phyloP scores from a whole-genome alignment of 441 rosid genomes.

The Breynia disticha region DNA sequence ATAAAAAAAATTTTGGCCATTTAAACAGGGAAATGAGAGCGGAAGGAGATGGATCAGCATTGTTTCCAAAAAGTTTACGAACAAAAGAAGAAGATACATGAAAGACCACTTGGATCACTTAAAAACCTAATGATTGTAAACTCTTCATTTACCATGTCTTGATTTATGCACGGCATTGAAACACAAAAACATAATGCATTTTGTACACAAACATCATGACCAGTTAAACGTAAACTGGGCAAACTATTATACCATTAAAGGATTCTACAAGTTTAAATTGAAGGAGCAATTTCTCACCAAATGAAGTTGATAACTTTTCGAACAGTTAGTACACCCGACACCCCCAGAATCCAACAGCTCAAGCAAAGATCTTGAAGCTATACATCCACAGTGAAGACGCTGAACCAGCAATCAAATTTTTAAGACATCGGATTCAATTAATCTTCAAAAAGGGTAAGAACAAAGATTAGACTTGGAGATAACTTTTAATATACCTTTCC shows the following conservation, averaged over 20 bases:
- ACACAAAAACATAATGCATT: background rate
- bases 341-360: conserved; percentile 79
- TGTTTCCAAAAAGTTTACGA: too few relatives aligned
- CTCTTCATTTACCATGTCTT: too few relatives aligned
- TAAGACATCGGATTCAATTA: background rate
- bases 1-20: too few relatives aligned
- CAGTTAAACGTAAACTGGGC: background rate
- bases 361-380: conserved; percentile 47
- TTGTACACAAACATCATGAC: background rate
- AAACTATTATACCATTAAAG: conserved; percentile 2
- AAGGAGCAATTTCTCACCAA: conserved; percentile 30
- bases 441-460: conserved; percentile 3
- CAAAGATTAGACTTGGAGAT: background rate
- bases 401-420: conserved; percentile 24
- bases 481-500: conserved; percentile 36
- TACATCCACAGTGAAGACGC: conserved; percentile 94
- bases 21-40: too few relatives aligned
- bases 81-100: too few relatives aligned
- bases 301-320: conserved; percentile 29
- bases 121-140: too few relatives aligned
- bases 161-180: too few relatives aligned
- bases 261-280: conserved; percentile 1
- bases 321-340: conserved; percentile 61
- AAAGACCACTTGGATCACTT: too few relatives aligned
- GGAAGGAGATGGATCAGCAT: too few relatives aligned